These are phyloP conservation scores for Phlegmacium glaucopus DNA, from an alignment of 768 basidiomycete species.

Conservation along the genomic window DNA sequence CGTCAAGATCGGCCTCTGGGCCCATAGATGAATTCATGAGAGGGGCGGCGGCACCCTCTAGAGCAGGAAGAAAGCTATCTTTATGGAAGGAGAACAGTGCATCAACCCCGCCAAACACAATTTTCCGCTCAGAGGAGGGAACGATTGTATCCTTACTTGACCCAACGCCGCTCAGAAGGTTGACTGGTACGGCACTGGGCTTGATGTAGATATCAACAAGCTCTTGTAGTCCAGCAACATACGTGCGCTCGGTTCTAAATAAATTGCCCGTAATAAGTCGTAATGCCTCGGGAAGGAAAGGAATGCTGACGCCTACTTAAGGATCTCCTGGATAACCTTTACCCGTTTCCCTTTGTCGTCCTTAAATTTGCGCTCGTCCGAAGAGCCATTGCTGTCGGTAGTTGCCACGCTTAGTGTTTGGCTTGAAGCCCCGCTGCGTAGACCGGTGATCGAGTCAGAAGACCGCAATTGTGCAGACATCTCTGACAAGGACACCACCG, in stretches of 20 bases:
- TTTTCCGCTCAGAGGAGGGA: conserved; percentile 79
- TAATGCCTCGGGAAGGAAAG: not conserved
- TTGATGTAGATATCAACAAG: conserved; percentile 94
- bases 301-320: conserved; percentile 57
- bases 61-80: conserved; percentile 87
- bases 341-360: conserved; percentile 85
- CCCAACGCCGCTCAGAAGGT: conserved; percentile 64
- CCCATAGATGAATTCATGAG: conserved; percentile 50
- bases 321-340: conserved; percentile 85
- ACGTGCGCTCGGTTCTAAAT: conserved; percentile 88
- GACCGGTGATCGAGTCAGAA: conserved; percentile 55
- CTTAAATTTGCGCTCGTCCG: conserved; percentile 85
- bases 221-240: conserved; percentile 91
- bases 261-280: too few relatives aligned
- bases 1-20: conserved; percentile 59
- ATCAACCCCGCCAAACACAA: conserved; percentile 91
- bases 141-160: conserved; percentile 82
- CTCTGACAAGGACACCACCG: conserved; percentile 35
- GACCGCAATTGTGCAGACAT: conserved; percentile 58
- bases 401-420: conserved; percentile 72
- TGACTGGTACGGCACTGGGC: conserved; percentile 71
- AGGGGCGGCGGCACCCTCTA: conserved; percentile 75
- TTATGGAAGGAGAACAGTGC: conserved; percentile 89
- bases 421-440: conserved; percentile 56
- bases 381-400: conserved; percentile 72